Evolutionary conservation across 2,329 filamentous ascomycete species (phyloP).

Genomic region (Fusarium phyllophilum): DNA sequence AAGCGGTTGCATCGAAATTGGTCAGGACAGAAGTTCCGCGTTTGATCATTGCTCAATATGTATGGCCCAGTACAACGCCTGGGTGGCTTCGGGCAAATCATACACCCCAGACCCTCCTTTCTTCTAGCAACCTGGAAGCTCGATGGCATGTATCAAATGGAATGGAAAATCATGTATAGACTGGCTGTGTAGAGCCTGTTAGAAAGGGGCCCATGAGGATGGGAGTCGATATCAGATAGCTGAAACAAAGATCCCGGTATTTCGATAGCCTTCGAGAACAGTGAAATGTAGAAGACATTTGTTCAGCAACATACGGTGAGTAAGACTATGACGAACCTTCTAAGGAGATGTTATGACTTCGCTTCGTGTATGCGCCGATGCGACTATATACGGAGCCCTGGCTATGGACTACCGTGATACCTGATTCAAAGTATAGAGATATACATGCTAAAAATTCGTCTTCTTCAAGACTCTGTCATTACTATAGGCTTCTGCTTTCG

Average conservation of each 20-base stretch:
- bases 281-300: accelerated
- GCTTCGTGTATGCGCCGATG: not conserved
- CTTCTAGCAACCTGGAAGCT: no score
- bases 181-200: accelerated
- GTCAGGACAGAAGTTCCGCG: not conserved
- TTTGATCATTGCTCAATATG: not conserved
- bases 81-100: not conserved
- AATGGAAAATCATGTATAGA: not conserved
- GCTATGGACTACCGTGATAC: no score
- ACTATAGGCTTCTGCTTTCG: not conserved
- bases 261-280: not conserved
- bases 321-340: not conserved
- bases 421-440: not conserved
- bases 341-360: no score
- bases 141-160: not conserved
- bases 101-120: not conserved
- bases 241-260: not conserved
- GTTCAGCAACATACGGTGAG: no score
- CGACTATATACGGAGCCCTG: accelerated
- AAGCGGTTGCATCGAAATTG: not conserved
- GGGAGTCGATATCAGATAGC: no score
- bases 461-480: accelerated
- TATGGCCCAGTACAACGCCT: not conserved
- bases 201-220: accelerated
- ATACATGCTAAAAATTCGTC: accelerated